Base-by-base conservation (phyloP, 306 rosid species). In the Cicer pinnatifidum region DNA sequence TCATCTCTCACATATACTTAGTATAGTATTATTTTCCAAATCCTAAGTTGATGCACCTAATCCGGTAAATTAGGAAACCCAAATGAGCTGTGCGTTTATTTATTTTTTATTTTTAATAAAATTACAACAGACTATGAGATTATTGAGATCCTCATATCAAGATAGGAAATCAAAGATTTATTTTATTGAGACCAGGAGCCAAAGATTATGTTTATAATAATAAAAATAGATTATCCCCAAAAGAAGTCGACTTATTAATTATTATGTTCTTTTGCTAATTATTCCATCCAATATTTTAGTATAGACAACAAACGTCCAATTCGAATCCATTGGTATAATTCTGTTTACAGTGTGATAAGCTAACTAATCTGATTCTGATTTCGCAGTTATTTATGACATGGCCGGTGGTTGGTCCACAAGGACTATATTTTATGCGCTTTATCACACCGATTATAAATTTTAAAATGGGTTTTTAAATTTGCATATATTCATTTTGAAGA, bases 341-440 rank as follows among this genome's bases (percentile, higher is more conserved):
- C 5, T 23, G 33, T 23, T 23, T 23, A 23, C 33, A 23, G 33
- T 23, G 33, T 23, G 33, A 23, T 23, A 0, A 23, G 33, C 33
- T 23, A 23, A 54, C 5, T 17, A 3, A 54, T 54, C 19, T 23
- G 33, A 2, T 23, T 23, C 33, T 45, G 40, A 60, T 35, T 33
- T 73, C 40, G 62, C n/a, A 59, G 15, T 60, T 4, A 33, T 12
- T 60, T 47, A 73, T 48, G 4, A 35, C 7, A 13, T 0, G 39
- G 50, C 13, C 70, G 59, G 78, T 61, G 20, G 37, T 72, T 44
- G 6, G 33, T 12, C 41, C 28, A 7, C 66, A 56, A 9, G 8
- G 1, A 16, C 58, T 7, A 13, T 52, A 52, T 6, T 52, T 52
- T 52, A 52, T 52, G 59, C 9, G 11, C 11, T 52, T 52, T 7